Evolutionary conservation across 2,329 filamentous ascomycete genomes (phyloP), one percentile per base, ranked within the genome.

Genomic region (Epichloe aotearoae): DNA sequence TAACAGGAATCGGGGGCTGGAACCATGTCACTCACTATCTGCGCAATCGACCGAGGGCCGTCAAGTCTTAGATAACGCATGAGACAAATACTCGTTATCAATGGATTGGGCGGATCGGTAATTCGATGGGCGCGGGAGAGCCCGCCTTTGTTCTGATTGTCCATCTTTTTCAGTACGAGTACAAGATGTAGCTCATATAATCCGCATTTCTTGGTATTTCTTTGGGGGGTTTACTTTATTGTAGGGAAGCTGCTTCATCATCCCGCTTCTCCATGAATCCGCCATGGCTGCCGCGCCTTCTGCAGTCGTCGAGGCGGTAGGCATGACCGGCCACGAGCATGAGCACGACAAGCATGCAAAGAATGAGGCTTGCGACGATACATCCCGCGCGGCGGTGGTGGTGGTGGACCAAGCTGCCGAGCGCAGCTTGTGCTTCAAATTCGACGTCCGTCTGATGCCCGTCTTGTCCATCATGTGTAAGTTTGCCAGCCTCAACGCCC

Each of bases 381-480:
- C 26, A 63, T 57, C 36, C 61, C 60, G 4, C 59, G 56, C 26
- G 26, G 26, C 26, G 26, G 26, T 26, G 26, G 8, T 3, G 26
- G 63, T 68, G 38, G 44, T 69, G 15, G 63, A 67, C 53, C 65
- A 66, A n/a, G 65, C 61, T 6, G 73, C 75, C 14, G 76, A 80
- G 62, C 68, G 68, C 20, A 67, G 67, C 0, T 64, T 79, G 6
- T 75, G 73, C 55, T 70, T 73, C 61, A 79, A 77, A 60, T 74
- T 80, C 52, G 76, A 80, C 58, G 59, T 74, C 19, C 72, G 74
- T 19, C 61, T 80, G 10, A 58, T 80, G 54, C 76, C 76, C 2
- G 69, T 79, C 3, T 58, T 80, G 47, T 74, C 76, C 20, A 39
- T 76, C 23, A 80, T 80, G 76, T 78, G 65, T 67, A 58, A 51